phyloP scores from a whole-genome alignment of 257 asterid species.

The Rauvolfia tetraphylla region DNA sequence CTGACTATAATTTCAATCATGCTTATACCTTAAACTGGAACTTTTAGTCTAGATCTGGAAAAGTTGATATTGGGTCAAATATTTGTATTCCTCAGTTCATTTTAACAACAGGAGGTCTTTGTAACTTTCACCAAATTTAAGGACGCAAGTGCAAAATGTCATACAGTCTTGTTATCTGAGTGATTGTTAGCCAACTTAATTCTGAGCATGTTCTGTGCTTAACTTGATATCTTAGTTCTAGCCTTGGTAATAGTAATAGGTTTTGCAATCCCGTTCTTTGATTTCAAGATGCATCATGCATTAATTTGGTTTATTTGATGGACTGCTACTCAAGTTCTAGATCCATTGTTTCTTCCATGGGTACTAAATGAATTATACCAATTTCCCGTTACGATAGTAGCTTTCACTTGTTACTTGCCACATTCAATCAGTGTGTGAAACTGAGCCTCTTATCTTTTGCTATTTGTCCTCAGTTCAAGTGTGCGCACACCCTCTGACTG shows the following conservation, averaged over 20 bases:
- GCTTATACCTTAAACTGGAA: neutral
- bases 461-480: neutral
- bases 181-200: neutral
- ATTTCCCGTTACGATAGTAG: neutral
- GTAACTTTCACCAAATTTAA: neutral
- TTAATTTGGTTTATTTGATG: no score
- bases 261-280: neutral
- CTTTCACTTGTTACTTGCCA: neutral
- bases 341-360: neutral
- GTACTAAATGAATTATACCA: neutral
- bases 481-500: no score
- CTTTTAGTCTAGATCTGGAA: neutral
- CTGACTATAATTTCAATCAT: neutral
- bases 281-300: neutral
- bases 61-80: neutral
- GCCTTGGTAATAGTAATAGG: neutral
- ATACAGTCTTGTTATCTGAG: neutral
- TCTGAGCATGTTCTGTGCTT: neutral
- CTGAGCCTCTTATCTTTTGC: neutral
- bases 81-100: neutral
- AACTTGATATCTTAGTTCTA: neutral
- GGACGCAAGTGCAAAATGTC: neutral
- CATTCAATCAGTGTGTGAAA: neutral
- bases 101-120: neutral
- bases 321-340: neutral